These are phyloP conservation scores for Suillus brevipes DNA, from an alignment of 768 basidiomycete genomes.

Conservation along the genomic window DNA sequence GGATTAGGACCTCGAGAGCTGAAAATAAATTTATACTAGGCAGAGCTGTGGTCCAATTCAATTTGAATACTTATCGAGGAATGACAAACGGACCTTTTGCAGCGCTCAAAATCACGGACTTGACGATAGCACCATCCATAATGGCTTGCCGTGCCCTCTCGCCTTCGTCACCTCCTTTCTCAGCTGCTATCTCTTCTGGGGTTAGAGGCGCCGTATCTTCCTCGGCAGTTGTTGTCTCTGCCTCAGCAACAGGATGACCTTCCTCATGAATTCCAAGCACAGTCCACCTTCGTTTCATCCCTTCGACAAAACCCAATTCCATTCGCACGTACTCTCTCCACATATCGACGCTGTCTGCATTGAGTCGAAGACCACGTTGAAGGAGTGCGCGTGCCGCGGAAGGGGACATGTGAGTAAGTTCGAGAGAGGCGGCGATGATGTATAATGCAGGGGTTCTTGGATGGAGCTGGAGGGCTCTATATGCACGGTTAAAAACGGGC, in stretches of 20 bases:
- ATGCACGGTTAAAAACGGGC: neutral
- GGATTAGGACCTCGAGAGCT: slow-evolving; percentile 43
- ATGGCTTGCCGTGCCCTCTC: slow-evolving; percentile 63
- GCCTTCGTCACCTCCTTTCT: slow-evolving; percentile 44
- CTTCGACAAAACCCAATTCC: slow-evolving; percentile 86
- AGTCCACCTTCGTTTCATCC: slow-evolving; percentile 74
- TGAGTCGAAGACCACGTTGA: slow-evolving; percentile 82
- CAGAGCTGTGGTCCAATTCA: slow-evolving; percentile 27
- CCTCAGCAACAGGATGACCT: slow-evolving; percentile 20
- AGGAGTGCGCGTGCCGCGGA: slow-evolving; percentile 81
- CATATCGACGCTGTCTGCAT: slow-evolving; percentile 68
- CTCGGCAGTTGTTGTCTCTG: slow-evolving; percentile 14
- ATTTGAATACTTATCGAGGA: slow-evolving; percentile 14
- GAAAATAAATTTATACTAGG: slow-evolving; percentile 43
- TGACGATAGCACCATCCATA: slow-evolving; percentile 78
- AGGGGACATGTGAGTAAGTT: slow-evolving; percentile 70
- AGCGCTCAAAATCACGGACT: slow-evolving; percentile 73
- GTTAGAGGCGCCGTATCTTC: slow-evolving; percentile 16
- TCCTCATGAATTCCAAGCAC: slow-evolving; percentile 63
- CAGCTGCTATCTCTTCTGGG: slow-evolving; percentile 31
- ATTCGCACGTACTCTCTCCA: slow-evolving; percentile 92
- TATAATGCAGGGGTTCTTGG: slow-evolving; percentile 77
- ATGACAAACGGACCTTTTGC: slow-evolving; percentile 55
- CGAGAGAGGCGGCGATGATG: slow-evolving; percentile 82
- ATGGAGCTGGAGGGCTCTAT: slow-evolving; percentile 84